A percentile compares a stretch with the other conserved stretches of the same genome.
Evolutionary conservation across 306 rosid genomes (phyloP).

Genomic region (Rubus parviflorus): DNA sequence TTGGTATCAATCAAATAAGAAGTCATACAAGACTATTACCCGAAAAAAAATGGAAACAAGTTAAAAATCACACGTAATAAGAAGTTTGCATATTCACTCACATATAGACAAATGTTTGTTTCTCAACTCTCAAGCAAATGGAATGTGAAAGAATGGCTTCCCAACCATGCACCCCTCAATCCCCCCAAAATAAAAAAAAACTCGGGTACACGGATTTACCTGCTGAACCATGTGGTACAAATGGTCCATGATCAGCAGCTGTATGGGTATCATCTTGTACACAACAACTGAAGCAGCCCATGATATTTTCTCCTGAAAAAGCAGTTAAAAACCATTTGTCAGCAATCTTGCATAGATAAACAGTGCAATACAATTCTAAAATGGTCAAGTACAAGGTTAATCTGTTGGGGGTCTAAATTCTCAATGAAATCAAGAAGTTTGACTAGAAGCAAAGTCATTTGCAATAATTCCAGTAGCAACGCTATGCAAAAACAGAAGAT

Average conservation of each 20-base stretch:
- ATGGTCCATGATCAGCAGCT: constrained; percentile 41
- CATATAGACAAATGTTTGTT: background rate
- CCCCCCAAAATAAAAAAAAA: background rate
- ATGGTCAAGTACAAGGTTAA: background rate
- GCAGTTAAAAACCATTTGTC: constrained; percentile 3
- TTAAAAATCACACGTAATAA: no score
- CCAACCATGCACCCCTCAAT: background rate
- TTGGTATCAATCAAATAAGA: constrained; percentile 20
- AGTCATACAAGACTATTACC: background rate
- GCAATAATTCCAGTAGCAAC: background rate
- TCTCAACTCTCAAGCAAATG: background rate
- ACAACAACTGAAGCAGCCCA: constrained; percentile 84
- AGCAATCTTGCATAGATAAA: background rate
- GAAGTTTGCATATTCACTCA: background rate
- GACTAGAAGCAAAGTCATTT: background rate
- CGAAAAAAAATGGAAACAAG: background rate
- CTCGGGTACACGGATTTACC: constrained; percentile 31
- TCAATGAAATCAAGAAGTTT: background rate
- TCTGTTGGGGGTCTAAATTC: background rate
- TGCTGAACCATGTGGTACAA: constrained; percentile 32
- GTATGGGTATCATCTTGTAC: constrained; percentile 44
- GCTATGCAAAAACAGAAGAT: background rate
- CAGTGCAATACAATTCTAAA: background rate
- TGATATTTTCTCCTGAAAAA: constrained; percentile 39
- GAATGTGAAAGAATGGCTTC: background rate